These are phyloP conservation scores for Boletales sp. DNA, from an alignment of 768 basidiomycete genomes.

Conservation along the genomic window DNA sequence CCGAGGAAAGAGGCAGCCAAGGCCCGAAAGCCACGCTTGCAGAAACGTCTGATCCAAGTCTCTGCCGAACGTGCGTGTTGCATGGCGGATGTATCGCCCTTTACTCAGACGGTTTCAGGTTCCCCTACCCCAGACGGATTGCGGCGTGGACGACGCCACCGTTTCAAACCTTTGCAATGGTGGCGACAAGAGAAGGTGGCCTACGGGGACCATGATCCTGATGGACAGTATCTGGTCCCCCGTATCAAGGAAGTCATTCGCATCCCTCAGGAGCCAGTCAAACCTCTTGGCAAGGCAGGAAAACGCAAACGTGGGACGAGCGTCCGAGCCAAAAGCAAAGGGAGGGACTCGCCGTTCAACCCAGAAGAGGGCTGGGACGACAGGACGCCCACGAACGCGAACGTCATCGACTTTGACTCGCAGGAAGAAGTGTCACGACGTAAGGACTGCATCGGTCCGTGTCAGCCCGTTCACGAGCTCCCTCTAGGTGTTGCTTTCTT, in stretches of 20 bases:
- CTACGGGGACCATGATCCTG: slow-evolving; percentile 62
- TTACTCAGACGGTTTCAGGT: slow-evolving; percentile 15
- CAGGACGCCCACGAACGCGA: slow-evolving; percentile 59
- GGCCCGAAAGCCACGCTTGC: slow-evolving; percentile 22
- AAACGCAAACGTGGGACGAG: slow-evolving; percentile 32
- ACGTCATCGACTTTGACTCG: slow-evolving; percentile 65
- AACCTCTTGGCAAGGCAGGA: slow-evolving; percentile 42
- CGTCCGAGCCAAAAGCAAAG: slow-evolving; percentile 36
- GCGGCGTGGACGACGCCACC: slow-evolving; percentile 67
- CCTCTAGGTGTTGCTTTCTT: slow-evolving; percentile 76
- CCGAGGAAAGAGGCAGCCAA: slow-evolving; percentile 26
- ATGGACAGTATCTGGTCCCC: slow-evolving; percentile 47
- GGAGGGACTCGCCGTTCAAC: slow-evolving; percentile 30
- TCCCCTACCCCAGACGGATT: slow-evolving; percentile 42
- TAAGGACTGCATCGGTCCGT: slow-evolving; percentile 40
- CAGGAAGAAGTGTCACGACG: slow-evolving; percentile 65
- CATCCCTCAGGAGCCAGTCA: slow-evolving; percentile 47
- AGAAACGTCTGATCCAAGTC: slow-evolving; percentile 15
- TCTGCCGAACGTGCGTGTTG: slow-evolving; percentile 24
- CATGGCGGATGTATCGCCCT: background rate
- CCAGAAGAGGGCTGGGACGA: slow-evolving; percentile 87
- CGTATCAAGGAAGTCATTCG: slow-evolving; percentile 65
- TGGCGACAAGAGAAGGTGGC: slow-evolving; percentile 93
- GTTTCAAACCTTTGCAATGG: slow-evolving; percentile 75
- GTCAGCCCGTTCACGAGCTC: background rate